Conservation (phyloP, 164 flowering plant species). For the Aristolochia contorta region DNA sequence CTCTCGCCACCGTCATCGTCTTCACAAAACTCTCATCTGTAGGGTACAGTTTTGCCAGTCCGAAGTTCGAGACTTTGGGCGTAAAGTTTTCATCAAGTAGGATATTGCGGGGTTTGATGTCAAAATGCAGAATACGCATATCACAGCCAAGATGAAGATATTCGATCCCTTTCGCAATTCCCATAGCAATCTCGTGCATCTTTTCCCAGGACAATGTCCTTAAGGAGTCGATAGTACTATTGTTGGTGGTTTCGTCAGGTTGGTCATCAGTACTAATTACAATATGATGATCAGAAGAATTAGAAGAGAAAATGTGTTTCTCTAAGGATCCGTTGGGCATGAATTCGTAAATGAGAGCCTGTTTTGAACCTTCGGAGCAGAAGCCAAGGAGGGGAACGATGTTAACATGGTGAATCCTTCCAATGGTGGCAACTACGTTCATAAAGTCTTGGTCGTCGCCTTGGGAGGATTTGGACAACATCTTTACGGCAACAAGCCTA, state of each 20-base stretch:
- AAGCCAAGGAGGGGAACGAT: conserved; percentile 9
- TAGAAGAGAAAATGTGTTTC: conserved; percentile 6
- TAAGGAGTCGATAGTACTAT: not conserved
- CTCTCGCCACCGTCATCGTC: conserved; percentile 1
- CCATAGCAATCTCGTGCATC: conserved; percentile 5
- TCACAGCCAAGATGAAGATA: conserved; percentile 12
- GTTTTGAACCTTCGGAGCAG: conserved; percentile 7
- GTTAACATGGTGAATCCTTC: conserved; percentile 12
- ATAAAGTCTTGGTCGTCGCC: conserved; percentile 7
- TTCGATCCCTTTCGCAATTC: conserved; percentile 8
- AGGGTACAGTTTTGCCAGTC: conserved; percentile 6
- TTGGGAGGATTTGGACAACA: conserved; percentile 15
- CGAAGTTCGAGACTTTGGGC: conserved; percentile 14
- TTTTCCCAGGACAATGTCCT: conserved; percentile 3
- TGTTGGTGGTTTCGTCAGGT: too few relatives aligned
- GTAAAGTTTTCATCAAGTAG: conserved; percentile 6
- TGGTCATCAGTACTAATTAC: too few relatives aligned
- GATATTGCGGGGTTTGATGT: conserved; percentile 13
- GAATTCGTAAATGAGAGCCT: conserved; percentile 12
- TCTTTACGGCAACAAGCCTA: conserved; percentile 29
- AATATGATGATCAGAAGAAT: too few relatives aligned
- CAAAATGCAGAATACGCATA: conserved; percentile 12
- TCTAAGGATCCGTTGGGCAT: conserved; percentile 13
- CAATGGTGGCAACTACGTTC: conserved; percentile 12
- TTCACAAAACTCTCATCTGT: not conserved